Conservation (phyloP, 179 eudicot species). For the Beta lomatogona region DNA sequence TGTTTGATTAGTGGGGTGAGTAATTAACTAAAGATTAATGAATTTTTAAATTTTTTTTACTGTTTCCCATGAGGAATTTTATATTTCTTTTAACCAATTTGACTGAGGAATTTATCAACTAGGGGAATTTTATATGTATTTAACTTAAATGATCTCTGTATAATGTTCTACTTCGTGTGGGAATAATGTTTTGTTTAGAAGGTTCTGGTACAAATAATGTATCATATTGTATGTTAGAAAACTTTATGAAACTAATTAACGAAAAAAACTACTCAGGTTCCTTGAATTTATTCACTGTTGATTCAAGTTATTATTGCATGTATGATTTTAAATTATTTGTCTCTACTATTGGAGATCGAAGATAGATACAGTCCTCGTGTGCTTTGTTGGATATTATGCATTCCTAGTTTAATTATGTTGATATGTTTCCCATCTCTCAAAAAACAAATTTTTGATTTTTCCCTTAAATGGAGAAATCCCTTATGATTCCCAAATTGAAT, state of each 20-base stretch:
- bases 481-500: too few relatives aligned
- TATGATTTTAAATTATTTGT: background rate
- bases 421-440: too few relatives aligned
- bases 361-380: slow-evolving; percentile 8
- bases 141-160: too few relatives aligned
- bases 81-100: background rate
- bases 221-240: background rate
- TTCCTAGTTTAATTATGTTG: background rate
- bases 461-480: too few relatives aligned
- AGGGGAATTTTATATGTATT: background rate
- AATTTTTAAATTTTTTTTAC: background rate
- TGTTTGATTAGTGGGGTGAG: background rate
- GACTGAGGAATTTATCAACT: background rate
- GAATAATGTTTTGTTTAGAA: slow-evolving; percentile 15
- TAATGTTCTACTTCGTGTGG: background rate
- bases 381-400: background rate
- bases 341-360: background rate
- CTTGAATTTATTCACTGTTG: slow-evolving; percentile 7
- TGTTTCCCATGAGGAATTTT: background rate
- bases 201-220: slow-evolving; percentile 17
- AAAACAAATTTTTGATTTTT: too few relatives aligned
- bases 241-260: background rate
- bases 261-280: background rate
- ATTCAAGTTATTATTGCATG: background rate
- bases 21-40: background rate